These are phyloP conservation scores for Lolium perenne DNA, from an alignment of 176 grass and related monocot species.

Conservation along the genomic window DNA sequence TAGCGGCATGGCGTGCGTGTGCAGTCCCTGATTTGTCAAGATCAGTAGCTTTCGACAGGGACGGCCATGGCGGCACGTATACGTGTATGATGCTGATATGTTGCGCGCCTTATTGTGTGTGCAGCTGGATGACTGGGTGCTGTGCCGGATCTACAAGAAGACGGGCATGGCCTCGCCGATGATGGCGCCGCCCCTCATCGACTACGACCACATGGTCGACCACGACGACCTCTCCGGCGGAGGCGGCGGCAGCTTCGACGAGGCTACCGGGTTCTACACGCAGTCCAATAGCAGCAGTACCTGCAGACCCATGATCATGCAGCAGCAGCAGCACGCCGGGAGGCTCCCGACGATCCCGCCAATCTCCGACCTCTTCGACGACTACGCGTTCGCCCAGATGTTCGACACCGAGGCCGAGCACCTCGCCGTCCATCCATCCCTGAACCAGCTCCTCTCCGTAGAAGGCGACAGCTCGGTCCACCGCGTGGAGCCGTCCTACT, in stretches of 20 bases:
- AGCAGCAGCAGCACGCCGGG: background rate
- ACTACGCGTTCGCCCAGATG: conserved; percentile 42
- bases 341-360: conserved; percentile 39
- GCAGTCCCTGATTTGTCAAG: conserved; percentile 15
- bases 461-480: background rate
- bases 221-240: conserved; percentile 43
- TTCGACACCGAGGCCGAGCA: conserved; percentile 21
- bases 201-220: conserved; percentile 49
- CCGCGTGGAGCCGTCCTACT: conserved; percentile 14
- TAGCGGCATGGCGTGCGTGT: conserved; percentile 9
- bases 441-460: conserved; percentile 48
- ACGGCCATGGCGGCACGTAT: background rate
- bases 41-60: conserved; percentile 36
- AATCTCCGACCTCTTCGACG: conserved; percentile 48
- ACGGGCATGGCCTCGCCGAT: conserved; percentile 53
- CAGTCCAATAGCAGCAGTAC: background rate
- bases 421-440: conserved; percentile 51
- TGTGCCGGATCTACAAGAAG: conserved; percentile 95
- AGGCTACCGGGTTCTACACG: conserved; percentile 3
- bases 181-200: conserved; percentile 49
- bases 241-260: background rate
- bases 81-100: background rate
- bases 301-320: background rate
- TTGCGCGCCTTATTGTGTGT: background rate
- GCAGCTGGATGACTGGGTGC: conserved; percentile 95